Conservation (phyloP, 2,329 filamentous ascomycete species). For the Trichophyton verrucosum region DNA sequence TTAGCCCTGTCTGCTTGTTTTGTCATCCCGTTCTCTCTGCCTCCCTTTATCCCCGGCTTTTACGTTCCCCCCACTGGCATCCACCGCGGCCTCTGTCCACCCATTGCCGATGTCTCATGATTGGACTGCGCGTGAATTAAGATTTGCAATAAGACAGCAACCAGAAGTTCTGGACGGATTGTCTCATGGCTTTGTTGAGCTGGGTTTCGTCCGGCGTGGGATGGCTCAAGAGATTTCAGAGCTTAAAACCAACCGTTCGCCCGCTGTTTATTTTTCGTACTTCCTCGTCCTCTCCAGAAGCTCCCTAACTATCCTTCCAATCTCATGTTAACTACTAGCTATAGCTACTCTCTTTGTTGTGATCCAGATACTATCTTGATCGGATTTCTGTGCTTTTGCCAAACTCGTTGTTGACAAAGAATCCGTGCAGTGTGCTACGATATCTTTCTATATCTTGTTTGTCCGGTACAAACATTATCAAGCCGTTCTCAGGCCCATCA, state of each 20-base stretch:
- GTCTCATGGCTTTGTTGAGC: not conserved
- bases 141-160: not conserved
- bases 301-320: not conserved
- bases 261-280: not conserved
- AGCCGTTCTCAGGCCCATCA: not conserved
- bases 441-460: not conserved
- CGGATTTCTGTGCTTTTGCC: not conserved
- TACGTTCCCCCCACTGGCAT: slow-evolving; percentile 3
- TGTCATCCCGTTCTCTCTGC: not conserved
- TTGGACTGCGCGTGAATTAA: not conserved
- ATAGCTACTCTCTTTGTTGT: not conserved
- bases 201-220: not conserved
- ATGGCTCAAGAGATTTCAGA: not conserved
- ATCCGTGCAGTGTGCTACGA: not conserved
- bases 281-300: not conserved
- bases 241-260: slow-evolving; percentile 2
- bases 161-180: slow-evolving; percentile 3
- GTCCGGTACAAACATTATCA: not conserved
- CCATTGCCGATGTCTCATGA: slow-evolving; percentile 1
- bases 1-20: slow-evolving; percentile 5
- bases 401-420: not conserved
- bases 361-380: not conserved
- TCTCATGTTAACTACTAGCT: not conserved
- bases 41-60: slow-evolving; percentile 3
- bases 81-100: not conserved